Evolutionary conservation across 2,329 filamentous ascomycete genomes (phyloP).

Genomic region (Cercospora zeina): DNA sequence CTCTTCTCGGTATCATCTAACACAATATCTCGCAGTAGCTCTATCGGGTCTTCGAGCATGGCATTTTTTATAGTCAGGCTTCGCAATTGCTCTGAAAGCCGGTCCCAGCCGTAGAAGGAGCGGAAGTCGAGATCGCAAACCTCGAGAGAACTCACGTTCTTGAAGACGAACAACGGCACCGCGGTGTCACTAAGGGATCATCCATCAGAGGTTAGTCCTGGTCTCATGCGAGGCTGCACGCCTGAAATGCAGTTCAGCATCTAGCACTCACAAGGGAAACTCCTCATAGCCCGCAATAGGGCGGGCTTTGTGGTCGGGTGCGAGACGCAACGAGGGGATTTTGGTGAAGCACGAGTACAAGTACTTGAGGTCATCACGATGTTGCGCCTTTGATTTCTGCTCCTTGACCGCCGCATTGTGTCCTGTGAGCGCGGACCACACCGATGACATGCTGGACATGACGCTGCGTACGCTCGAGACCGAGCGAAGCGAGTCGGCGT

Average conservation of each 20-base stretch:
- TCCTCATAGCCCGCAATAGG: slow-evolving; percentile 93
- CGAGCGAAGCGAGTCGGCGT: slow-evolving; percentile 89
- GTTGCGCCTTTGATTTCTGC: slow-evolving; percentile 83
- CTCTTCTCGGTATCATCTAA: slow-evolving; percentile 95
- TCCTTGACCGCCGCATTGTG: slow-evolving; percentile 78
- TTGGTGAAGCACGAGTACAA: slow-evolving; percentile 98
- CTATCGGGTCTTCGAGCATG: slow-evolving; percentile 82
- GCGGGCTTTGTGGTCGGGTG: slow-evolving; percentile 88
- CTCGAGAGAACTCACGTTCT: slow-evolving; percentile 91
- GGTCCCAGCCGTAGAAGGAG: slow-evolving; percentile 97
- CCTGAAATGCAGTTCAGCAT: slow-evolving; percentile 42
- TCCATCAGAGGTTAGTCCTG: not conserved
- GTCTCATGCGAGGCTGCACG: not conserved
- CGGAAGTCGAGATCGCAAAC: slow-evolving; percentile 95
- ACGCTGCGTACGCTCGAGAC: slow-evolving; percentile 96
- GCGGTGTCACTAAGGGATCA: slow-evolving; percentile 67
- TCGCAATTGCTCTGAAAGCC: slow-evolving; percentile 84
- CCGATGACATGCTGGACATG: slow-evolving; percentile 91
- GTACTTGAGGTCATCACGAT: slow-evolving; percentile 88
- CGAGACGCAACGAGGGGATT: slow-evolving; percentile 84
- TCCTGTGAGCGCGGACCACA: slow-evolving; percentile 88
- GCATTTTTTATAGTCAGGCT: slow-evolving; percentile 87
- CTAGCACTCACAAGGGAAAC: slow-evolving; percentile 64
- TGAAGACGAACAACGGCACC: slow-evolving; percentile 94
- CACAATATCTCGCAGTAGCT: slow-evolving; percentile 88